Percentiles rank a stretch among this genome's conserved stretches.
Conservation (phyloP, 306 rosid species). For the Pachyrhizus erosus region DNA sequence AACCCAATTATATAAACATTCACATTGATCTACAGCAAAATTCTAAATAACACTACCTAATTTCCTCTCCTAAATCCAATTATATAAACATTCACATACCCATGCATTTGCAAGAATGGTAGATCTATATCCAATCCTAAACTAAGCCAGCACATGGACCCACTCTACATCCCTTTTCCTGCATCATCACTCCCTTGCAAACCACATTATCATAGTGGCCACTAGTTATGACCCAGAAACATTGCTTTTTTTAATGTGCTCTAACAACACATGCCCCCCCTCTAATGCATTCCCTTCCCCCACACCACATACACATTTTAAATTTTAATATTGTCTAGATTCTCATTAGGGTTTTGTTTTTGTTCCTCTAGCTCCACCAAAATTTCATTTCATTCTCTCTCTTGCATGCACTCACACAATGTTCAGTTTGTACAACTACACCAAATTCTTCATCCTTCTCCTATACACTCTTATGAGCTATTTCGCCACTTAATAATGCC, state of each 20-base stretch:
- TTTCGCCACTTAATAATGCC: slow-evolving; percentile 31
- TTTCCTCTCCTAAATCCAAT: too few relatives aligned
- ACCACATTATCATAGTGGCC: slow-evolving; percentile 35
- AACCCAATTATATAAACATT: too few relatives aligned
- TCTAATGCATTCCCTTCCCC: not conserved
- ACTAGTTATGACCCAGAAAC: not conserved
- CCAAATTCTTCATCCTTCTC: slow-evolving; percentile 38
- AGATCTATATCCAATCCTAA: not conserved
- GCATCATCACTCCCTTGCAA: slow-evolving; percentile 28
- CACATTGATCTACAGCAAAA: too few relatives aligned
- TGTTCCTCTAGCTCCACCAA: not conserved
- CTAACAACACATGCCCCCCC: not conserved
- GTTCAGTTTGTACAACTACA: slow-evolving; percentile 34
- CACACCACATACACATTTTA: not conserved
- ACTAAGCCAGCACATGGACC: slow-evolving; percentile 17
- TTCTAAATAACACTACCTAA: too few relatives aligned
- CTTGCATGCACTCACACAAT: not conserved
- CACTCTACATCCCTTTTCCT: not conserved
- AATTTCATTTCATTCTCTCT: not conserved
- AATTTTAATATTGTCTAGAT: not conserved
- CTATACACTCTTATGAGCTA: slow-evolving; percentile 19
- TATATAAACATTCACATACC: too few relatives aligned
- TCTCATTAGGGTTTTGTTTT: not conserved
- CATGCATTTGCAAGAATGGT: not conserved
- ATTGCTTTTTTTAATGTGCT: slow-evolving; percentile 39